Percentiles rank a stretch among this genome's conserved stretches.
phyloP scores from a whole-genome alignment of 2,329 filamentous ascomycete species.

The Aspergillus sergii region DNA sequence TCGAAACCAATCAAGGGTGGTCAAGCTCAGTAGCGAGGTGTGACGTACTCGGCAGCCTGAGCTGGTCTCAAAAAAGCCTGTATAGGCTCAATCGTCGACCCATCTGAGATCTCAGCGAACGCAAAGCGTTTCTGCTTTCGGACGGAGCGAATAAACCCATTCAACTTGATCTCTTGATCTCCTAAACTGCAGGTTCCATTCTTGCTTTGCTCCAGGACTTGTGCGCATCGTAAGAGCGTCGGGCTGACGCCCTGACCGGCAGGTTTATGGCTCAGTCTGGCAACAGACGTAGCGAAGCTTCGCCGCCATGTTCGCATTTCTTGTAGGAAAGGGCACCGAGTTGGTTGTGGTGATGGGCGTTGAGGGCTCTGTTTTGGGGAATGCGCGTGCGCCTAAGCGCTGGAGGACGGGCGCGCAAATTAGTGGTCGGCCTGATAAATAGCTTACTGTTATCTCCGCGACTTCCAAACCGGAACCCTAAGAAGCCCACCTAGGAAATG shows the following conservation, averaged over 20 bases:
- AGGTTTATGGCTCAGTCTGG: conserved; percentile 32
- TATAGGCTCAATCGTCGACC: conserved; percentile 75
- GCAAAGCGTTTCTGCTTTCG: conserved; percentile 81
- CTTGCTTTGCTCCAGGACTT: conserved; percentile 39
- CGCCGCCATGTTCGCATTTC: conserved; percentile 46
- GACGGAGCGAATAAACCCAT: conserved; percentile 82
- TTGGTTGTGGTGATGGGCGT: conserved; percentile 8
- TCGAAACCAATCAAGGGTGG: background rate
- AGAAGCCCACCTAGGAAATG: background rate
- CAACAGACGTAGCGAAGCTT: conserved; percentile 38
- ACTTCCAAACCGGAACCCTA: background rate
- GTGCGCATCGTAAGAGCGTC: conserved; percentile 38
- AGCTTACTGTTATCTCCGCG: background rate
- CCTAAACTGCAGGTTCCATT: conserved; percentile 33
- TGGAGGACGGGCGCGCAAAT: conserved; percentile 19
- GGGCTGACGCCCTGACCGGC: conserved; percentile 20
- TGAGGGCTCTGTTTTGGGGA: background rate
- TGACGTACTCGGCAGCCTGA: conserved; percentile 70
- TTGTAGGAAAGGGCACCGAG: conserved; percentile 16
- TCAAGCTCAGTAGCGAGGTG: background rate
- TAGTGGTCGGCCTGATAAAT: conserved; percentile 23
- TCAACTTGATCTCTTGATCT: conserved; percentile 57
- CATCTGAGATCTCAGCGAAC: conserved; percentile 86
- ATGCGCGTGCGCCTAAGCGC: background rate
- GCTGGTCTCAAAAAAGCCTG: conserved; percentile 78